phyloP scores from a whole-genome alignment of 768 basidiomycete genomes.

The Boletus pseudopeckii region DNA sequence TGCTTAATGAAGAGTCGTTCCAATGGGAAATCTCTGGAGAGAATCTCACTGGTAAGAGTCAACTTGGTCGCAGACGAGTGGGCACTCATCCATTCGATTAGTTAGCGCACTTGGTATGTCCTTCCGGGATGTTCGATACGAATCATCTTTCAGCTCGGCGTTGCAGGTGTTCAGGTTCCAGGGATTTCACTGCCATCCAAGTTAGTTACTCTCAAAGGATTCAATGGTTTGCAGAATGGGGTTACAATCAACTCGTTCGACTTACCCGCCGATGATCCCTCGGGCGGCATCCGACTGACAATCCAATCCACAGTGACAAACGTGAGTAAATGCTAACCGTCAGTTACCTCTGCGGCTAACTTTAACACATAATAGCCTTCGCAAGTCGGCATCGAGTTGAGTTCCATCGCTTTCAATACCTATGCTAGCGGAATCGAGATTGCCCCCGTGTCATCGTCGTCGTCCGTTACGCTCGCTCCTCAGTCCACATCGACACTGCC shows the following conservation, averaged over 20 bases:
- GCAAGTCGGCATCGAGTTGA: slow-evolving; percentile 68
- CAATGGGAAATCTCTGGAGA: slow-evolving; percentile 66
- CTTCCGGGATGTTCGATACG: neutral
- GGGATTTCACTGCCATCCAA: slow-evolving; percentile 55
- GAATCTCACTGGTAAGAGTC: slow-evolving; percentile 52
- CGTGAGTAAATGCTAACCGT: slow-evolving; percentile 35
- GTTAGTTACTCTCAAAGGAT: slow-evolving; percentile 61
- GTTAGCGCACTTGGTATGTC: slow-evolving; percentile 55
- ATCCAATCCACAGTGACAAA: slow-evolving; percentile 58
- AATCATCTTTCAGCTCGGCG: neutral
- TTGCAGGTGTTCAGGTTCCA: slow-evolving; percentile 52
- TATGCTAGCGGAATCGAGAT: slow-evolving; percentile 52
- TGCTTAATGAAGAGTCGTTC: slow-evolving; percentile 64
- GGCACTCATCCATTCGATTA: slow-evolving; percentile 24
- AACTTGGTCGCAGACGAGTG: neutral
- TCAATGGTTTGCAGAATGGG: slow-evolving; percentile 62
- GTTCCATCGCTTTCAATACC: slow-evolving; percentile 58
- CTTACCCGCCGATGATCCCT: slow-evolving; percentile 65
- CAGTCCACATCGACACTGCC: slow-evolving; percentile 48
- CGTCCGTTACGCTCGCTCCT: slow-evolving; percentile 53
- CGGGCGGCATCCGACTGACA: slow-evolving; percentile 67
- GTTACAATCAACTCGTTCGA: slow-evolving; percentile 67
- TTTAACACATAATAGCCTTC: slow-evolving; percentile 47
- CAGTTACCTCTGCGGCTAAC: slow-evolving; percentile 3
- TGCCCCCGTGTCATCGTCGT: slow-evolving; percentile 52